Base-by-base conservation (phyloP, 2,329 filamentous ascomycete genomes). In the Chaetothyriales sp. region DNA sequence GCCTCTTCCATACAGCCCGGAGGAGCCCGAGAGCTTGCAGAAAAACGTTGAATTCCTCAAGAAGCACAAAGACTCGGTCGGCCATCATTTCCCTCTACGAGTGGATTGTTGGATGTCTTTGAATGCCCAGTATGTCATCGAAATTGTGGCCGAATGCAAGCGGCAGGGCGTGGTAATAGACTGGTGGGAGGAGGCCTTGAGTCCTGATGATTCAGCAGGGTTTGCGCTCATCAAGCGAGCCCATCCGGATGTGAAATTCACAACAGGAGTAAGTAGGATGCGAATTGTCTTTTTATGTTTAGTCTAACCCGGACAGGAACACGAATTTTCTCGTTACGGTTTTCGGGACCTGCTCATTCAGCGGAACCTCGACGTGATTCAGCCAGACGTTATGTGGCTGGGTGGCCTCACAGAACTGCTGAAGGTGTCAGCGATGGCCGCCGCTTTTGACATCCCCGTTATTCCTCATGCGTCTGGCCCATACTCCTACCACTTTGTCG, bases 31-130 rank as follows among this genome's bases (percentile, higher is more conserved):
- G 53, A 89, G 89, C 3, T 71, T 95, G 62, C 78, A 79, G 66
- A 94, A 94, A 75, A 95, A 95, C 66, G 78, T 95, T 51, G 88
- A 88, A 66, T 95, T 89, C 66, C 77, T 95, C 48, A 81, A 83
- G 60, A 83, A 86, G 68, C 87, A 95, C 68, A 81, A 89, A 51
- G 85, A 89, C 64, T 80, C 80, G 51, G 84, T 95, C 44, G 89
- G 89, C 0, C 86, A 88, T 0, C 86, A 95, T 67, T 95, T 92
- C 66, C 89, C 89, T 46, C 77, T 95, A 59, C 89, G 94, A 75
- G 89, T 95, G 4, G 89, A 95, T 71, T 95, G 89, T 75, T 95
- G 94, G 71, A 95, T 95, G 89, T 89, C 85, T 60, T 74, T 95
- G 63, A 95, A 89, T 63, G 89, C 95, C 22, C 73, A 86, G 1